These are phyloP conservation scores for Agarophyton chilense DNA, from an alignment of 23 red algal genomes.

Conservation along the genomic window DNA sequence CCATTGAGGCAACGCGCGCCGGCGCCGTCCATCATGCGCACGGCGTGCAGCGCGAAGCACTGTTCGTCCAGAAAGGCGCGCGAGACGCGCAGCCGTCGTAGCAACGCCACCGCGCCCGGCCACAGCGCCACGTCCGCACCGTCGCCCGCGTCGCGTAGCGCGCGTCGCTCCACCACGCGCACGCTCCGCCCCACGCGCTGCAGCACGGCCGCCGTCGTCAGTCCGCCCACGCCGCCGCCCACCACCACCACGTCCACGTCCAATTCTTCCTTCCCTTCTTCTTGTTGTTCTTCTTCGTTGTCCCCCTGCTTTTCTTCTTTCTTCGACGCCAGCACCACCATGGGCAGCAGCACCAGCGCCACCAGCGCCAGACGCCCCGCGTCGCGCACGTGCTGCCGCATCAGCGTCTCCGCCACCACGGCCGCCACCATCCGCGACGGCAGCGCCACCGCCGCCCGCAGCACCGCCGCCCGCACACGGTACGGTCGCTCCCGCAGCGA, in stretches of 20 bases:
- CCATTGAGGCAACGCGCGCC: conserved; percentile 32
- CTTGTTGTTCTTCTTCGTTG: not conserved
- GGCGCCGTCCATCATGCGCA: conserved; percentile 36
- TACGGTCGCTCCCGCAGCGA: not conserved
- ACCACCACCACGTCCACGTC: conserved; percentile 56
- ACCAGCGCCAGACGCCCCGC: not conserved
- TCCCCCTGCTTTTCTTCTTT: too few relatives aligned
- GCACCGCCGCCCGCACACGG: not conserved
- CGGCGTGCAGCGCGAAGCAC: conserved; percentile 41
- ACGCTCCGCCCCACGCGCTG: conserved; percentile 21
- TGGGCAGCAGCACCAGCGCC: not conserved
- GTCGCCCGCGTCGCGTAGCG: not conserved
- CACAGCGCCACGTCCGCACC: conserved; percentile 77
- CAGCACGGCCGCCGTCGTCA: conserved; percentile 39
- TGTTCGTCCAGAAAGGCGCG: conserved; percentile 10
- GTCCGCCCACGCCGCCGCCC: conserved; percentile 72
- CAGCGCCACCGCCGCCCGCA: not conserved
- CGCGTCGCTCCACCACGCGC: conserved; percentile 49
- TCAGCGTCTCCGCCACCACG: conserved; percentile 22
- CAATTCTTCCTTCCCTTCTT: too few relatives aligned
- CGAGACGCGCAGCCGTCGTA: conserved; percentile 36
- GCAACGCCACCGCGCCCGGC: conserved; percentile 54
- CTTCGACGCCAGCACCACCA: too few relatives aligned
- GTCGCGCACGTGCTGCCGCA: not conserved
- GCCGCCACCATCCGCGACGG: conserved; percentile 34